Conservation (phyloP, 805 yeast genomes). For the Allodekkera sacchari region DNA sequence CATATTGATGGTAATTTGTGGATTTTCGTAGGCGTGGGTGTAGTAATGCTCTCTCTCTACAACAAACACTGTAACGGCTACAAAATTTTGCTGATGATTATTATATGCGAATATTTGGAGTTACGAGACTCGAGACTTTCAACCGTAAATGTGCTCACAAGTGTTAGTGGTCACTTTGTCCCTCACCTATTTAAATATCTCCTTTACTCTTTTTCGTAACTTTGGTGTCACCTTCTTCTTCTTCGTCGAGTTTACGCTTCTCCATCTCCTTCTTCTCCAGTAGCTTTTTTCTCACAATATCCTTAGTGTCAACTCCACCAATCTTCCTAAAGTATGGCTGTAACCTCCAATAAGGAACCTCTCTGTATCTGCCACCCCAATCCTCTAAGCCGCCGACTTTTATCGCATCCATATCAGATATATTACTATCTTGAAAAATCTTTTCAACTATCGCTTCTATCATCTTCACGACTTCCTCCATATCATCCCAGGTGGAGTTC, state of each 20-base stretch:
- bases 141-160: too few relatives aligned
- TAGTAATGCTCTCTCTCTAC: too few relatives aligned
- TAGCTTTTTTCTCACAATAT: slow-evolving; percentile 19
- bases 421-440: slow-evolving; percentile 44
- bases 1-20: too few relatives aligned
- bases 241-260: too few relatives aligned
- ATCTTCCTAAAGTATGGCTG: slow-evolving; percentile 93
- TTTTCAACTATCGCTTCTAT: slow-evolving; percentile 62
- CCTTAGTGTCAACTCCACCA: slow-evolving; percentile 59
- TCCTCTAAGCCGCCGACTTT: slow-evolving; percentile 41
- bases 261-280: slow-evolving; percentile 7
- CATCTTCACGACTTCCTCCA: slow-evolving; percentile 42
- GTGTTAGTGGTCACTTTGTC: too few relatives aligned
- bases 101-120: too few relatives aligned
- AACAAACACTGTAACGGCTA: too few relatives aligned
- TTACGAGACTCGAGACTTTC: too few relatives aligned
- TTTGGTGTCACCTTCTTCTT: neutral
- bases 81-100: too few relatives aligned
- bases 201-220: neutral
- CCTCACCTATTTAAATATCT: neutral
- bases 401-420: slow-evolving; percentile 48
- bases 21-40: too few relatives aligned
- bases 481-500: slow-evolving; percentile 35
- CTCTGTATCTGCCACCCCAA: slow-evolving; percentile 80
- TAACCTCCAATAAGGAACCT: slow-evolving; percentile 90